These are phyloP conservation scores for Cryomyces minteri DNA, from an alignment of 495 filamentous ascomycete species.

Conservation along the genomic window DNA sequence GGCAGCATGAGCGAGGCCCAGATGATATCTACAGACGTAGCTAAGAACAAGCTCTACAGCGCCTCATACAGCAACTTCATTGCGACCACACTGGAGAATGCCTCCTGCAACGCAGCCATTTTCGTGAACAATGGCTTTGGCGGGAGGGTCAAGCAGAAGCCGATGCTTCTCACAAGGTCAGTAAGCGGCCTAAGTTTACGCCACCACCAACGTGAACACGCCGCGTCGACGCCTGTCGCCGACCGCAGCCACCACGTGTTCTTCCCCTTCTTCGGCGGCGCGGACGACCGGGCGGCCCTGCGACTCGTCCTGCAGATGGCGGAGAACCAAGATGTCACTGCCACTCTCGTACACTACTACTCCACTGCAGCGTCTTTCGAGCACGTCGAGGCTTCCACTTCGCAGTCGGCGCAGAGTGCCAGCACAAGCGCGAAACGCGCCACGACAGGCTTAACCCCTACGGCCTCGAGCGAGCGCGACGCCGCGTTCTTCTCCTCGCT, in stretches of 20 bases:
- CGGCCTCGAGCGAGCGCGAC: conserved; percentile 24
- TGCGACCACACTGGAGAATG: conserved; percentile 36
- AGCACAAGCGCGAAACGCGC: conserved; percentile 16
- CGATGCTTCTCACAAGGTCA: conserved; percentile 23
- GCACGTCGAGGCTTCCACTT: conserved; percentile 8
- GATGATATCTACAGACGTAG: conserved; percentile 20
- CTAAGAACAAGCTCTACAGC: conserved; percentile 14
- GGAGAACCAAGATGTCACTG: conserved; percentile 57
- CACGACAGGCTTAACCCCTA: conserved; percentile 7
- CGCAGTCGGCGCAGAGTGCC: conserved; percentile 8
- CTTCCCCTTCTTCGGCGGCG: conserved; percentile 70
- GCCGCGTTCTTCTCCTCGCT: conserved; percentile 41
- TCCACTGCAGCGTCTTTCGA: conserved; percentile 16
- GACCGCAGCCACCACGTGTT: conserved; percentile 73
- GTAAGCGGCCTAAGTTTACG: conserved; percentile 40
- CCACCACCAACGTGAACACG: conserved; percentile 22
- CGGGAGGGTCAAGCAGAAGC: conserved; percentile 21
- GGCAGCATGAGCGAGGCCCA: conserved; percentile 45
- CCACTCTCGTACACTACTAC: conserved; percentile 42
- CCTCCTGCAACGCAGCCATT: conserved; percentile 54
- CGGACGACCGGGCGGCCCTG: conserved; percentile 68
- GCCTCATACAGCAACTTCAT: conserved; percentile 25
- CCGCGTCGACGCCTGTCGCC: conserved; percentile 26
- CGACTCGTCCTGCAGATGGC: conserved; percentile 66
- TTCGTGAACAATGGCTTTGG: conserved; percentile 64